Base-by-base conservation (phyloP, 208 protist species). In the Polymyxa betae region DNA sequence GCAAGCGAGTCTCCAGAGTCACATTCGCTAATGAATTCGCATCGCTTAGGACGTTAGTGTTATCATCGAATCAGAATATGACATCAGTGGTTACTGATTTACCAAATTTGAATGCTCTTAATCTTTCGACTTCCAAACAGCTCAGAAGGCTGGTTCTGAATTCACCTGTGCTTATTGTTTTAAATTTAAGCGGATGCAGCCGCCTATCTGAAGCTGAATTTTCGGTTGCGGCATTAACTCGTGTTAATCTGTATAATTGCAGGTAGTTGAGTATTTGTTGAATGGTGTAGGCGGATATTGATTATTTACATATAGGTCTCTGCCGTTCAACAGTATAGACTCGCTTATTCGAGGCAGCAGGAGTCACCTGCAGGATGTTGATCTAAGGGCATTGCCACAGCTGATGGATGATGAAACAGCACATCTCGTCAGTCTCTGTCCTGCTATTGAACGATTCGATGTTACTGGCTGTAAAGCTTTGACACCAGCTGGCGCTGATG, bases 211-310 rank as follows among this genome's bases (percentile, higher is more conserved):
- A 82, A 38, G 72, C 35, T 35, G 35, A 35, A 43, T 82, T 82
- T n/a, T 20, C n/a, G 35, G 16, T 35, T 35, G n/a, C 10, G 16
- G n/a, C 72, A 20, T 43, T 82, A 12, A 5, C 5, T 20, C n/a
- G 40, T 16, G n/a, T 43, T 43, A 82, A 82, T n/a, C 72, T 82
- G 72, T 82, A 82, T n/a, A 82, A 82, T 82, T 82, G 72, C 72
- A 82, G 72, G 40, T 82, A 35, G n/a, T n/a, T n/a, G n/a, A 82
- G 24, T 60, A 29, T 60, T 60, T 24, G 24, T 60, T 5, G 49
- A 60, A 60, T 60, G 5, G 24, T n/a, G 24, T 60, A 24, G 5
- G 5, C 49, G 5, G 49, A 24, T 60, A 29, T 60, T 60, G 24
- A 60, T 24, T 29, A 24, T 60, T 24, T 60, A 29, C n/a, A n/a